A percentile compares a stretch with the other conserved stretches of the same genome.
Evolutionary conservation across 2,329 filamentous ascomycete species (phyloP).

Genomic region (Pseudopithomyces chartarum): DNA sequence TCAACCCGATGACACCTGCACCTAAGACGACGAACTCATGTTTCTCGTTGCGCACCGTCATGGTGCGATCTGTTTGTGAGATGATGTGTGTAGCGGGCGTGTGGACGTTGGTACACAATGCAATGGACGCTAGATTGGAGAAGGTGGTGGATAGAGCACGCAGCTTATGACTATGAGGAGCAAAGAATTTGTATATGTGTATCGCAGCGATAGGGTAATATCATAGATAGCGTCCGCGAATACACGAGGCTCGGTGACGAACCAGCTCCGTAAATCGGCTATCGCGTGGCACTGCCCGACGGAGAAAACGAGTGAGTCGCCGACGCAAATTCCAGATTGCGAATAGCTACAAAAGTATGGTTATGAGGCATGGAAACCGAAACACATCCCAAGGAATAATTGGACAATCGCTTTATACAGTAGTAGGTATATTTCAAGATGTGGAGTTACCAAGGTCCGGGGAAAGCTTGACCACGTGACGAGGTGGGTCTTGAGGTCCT

Average conservation of each 20-base stretch:
- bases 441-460: no score
- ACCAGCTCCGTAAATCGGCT: background rate
- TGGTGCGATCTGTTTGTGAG: background rate
- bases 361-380: no score
- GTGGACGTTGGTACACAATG: no score
- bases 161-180: background rate
- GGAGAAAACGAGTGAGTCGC: background rate
- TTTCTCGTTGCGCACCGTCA: slow-evolving; percentile 16
- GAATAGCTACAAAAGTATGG: no score
- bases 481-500: no score
- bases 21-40: slow-evolving; percentile 43
- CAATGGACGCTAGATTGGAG: no score
- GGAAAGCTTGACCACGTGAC: background rate
- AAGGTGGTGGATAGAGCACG: no score
- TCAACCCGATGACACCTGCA: slow-evolving; percentile 70
- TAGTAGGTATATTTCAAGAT: no score
- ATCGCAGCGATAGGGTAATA: background rate
- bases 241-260: background rate
- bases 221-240: background rate
- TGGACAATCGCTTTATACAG: no score
- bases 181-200: background rate
- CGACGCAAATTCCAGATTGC: background rate
- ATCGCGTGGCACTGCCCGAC: background rate
- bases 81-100: no score
- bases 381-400: no score